phyloP scores from a whole-genome alignment of 2,329 filamentous ascomycete genomes.

The Acarospora socialis region DNA sequence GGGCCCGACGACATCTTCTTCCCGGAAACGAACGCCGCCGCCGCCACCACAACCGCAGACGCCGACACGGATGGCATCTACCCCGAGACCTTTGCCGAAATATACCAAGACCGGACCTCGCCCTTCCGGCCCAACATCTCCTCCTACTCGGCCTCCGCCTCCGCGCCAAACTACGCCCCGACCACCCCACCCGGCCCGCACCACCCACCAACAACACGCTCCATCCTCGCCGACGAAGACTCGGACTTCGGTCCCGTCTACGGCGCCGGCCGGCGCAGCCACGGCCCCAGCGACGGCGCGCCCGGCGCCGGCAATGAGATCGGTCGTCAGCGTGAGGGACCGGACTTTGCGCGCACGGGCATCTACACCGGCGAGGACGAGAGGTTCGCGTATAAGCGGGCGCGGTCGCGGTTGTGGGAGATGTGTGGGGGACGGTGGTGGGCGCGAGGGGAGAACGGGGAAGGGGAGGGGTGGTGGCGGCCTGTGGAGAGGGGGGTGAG shows the following conservation, averaged over 20 bases:
- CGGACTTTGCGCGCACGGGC: constrained; percentile 52
- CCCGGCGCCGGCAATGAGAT: constrained; percentile 13
- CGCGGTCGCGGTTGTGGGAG: constrained; percentile 66
- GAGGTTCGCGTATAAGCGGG: constrained; percentile 65
- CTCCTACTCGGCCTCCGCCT: constrained; percentile 36
- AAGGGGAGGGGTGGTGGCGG: constrained; percentile 50
- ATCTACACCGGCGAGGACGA: constrained; percentile 71
- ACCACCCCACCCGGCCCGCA: constrained; percentile 22
- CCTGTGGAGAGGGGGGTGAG: constrained; percentile 49
- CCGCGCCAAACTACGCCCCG: constrained; percentile 16
- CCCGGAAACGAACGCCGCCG: constrained; percentile 36
- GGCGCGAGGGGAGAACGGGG: constrained; percentile 37
- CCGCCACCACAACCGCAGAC: constrained; percentile 11
- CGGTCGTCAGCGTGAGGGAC: constrained; percentile 19
- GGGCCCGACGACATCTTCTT: constrained; percentile 67
- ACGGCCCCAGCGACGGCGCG: constrained; percentile 19
- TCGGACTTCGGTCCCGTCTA: constrained; percentile 21
- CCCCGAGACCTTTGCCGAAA: constrained; percentile 54
- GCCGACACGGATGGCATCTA: constrained; percentile 39
- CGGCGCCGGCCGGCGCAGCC: constrained; percentile 15
- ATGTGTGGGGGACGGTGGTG: constrained; percentile 64
- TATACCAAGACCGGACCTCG: constrained; percentile 62
- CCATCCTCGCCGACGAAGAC: constrained; percentile 21
- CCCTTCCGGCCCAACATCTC: constrained; percentile 71
- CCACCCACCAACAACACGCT: constrained; percentile 16